Percentiles rank a stretch among this genome's conserved stretches.
Evolutionary conservation across 345 rosid species (phyloP).

Genomic region (Eucalyptus paniculata): DNA sequence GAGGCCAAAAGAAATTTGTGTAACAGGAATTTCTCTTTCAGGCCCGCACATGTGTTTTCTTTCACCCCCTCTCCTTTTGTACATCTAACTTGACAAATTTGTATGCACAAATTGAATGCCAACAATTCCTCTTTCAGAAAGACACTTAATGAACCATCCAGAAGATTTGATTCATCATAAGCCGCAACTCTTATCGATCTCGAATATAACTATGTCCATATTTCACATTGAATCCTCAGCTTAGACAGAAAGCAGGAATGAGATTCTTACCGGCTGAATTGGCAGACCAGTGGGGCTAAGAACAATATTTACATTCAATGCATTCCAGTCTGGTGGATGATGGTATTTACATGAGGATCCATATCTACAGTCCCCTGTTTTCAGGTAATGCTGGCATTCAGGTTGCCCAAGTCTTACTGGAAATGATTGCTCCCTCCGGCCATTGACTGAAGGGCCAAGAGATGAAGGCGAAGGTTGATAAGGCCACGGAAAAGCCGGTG

Average conservation of each 20-base stretch:
- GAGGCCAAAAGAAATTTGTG: background rate
- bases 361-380: conserved; percentile 81
- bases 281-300: conserved; percentile 77
- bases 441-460: conserved; percentile 36
- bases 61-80: background rate
- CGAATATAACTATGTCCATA: background rate
- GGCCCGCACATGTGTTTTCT: background rate
- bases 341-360: conserved; percentile 86
- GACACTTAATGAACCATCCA: background rate
- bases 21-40: background rate
- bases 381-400: conserved; percentile 79
- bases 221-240: background rate
- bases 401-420: conserved; percentile 89
- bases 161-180: background rate
- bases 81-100: background rate
- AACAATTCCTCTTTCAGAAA: background rate
- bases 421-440: conserved; percentile 47
- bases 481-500: conserved; percentile 45
- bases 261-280: conserved; percentile 62
- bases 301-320: conserved; percentile 25
- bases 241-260: background rate
- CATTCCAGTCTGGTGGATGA: conserved; percentile 58
- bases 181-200: background rate
- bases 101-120: background rate
- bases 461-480: conserved; percentile 36